Evolutionary conservation across 2,329 filamentous ascomycete genomes (phyloP).

Genomic region (Aureobasidium sp.): DNA sequence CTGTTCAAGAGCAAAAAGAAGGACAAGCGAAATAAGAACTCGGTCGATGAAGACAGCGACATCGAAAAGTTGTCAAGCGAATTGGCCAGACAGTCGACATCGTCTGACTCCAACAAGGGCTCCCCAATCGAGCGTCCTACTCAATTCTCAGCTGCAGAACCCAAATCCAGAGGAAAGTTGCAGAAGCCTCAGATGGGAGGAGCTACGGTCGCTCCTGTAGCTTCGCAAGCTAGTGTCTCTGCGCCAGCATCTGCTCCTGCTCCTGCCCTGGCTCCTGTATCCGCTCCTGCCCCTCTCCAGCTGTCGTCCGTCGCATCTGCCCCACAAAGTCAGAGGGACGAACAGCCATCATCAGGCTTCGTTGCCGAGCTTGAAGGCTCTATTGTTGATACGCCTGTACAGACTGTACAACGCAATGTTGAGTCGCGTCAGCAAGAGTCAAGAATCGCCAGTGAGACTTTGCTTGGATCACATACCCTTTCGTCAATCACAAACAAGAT

Average conservation of each 20-base stretch:
- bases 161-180: slow-evolving; percentile 20
- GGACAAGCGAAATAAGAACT: slow-evolving; percentile 53
- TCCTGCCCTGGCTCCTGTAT: slow-evolving; percentile 1
- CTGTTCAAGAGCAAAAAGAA: slow-evolving; percentile 61
- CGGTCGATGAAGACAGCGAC: slow-evolving; percentile 21
- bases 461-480: slow-evolving; percentile 18
- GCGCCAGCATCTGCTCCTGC: slow-evolving; percentile 3
- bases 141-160: not conserved
- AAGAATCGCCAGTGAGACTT: not conserved
- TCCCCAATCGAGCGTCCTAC: not conserved
- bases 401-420: slow-evolving; percentile 29
- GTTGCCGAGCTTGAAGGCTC: slow-evolving; percentile 34
- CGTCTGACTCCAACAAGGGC: not conserved
- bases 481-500: slow-evolving; percentile 39
- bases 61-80: slow-evolving; percentile 28
- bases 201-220: not conserved
- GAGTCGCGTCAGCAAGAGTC: not conserved
- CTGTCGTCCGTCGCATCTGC: not conserved
- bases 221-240: not conserved
- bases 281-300: not conserved
- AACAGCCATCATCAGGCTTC: slow-evolving; percentile 19
- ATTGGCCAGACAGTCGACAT: slow-evolving; percentile 8
- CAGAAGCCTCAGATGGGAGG: slow-evolving; percentile 19
- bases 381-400: slow-evolving; percentile 29
- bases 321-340: not conserved